Conservation (phyloP, 2,329 filamentous ascomycete species). For the Exophiala sp. region DNA sequence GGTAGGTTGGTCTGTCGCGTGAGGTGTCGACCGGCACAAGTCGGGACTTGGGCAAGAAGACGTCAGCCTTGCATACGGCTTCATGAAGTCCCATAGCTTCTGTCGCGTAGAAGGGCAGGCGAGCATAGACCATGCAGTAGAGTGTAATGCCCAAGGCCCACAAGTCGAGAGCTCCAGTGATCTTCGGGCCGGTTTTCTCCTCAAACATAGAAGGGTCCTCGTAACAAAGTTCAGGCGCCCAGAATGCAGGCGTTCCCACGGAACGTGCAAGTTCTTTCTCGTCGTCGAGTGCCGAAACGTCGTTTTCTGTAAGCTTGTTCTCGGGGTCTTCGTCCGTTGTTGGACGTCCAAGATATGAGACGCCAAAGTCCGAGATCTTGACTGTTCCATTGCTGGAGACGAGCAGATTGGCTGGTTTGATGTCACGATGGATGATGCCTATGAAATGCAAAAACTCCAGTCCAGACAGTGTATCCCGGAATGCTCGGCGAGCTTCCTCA, state of each 20-base stretch:
- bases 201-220: conserved; percentile 59
- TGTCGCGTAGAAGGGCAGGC: conserved; percentile 77
- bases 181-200: conserved; percentile 54
- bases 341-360: conserved; percentile 90
- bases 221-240: conserved; percentile 91
- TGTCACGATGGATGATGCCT: conserved; percentile 97
- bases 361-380: conserved; percentile 98
- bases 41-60: conserved; percentile 76
- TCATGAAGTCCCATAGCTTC: conserved; percentile 89
- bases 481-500: conserved; percentile 71
- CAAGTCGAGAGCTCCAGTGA: conserved; percentile 91
- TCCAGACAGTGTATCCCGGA: conserved; percentile 87
- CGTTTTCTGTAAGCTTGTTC: conserved; percentile 69
- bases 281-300: conserved; percentile 81
- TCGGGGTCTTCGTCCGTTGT: conserved; percentile 70
- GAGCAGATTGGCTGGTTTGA: conserved; percentile 93
- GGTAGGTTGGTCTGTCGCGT: conserved; percentile 18
- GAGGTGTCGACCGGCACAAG: conserved; percentile 61
- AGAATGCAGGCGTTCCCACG: conserved; percentile 94
- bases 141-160: conserved; percentile 96
- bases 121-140: conserved; percentile 89
- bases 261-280: conserved; percentile 97
- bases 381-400: conserved; percentile 79
- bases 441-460: conserved; percentile 92
- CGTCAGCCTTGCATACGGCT: conserved; percentile 85